These are phyloP conservation scores for Exidia glandulosa DNA, from an alignment of 768 basidiomycete genomes.

Conservation along the genomic window DNA sequence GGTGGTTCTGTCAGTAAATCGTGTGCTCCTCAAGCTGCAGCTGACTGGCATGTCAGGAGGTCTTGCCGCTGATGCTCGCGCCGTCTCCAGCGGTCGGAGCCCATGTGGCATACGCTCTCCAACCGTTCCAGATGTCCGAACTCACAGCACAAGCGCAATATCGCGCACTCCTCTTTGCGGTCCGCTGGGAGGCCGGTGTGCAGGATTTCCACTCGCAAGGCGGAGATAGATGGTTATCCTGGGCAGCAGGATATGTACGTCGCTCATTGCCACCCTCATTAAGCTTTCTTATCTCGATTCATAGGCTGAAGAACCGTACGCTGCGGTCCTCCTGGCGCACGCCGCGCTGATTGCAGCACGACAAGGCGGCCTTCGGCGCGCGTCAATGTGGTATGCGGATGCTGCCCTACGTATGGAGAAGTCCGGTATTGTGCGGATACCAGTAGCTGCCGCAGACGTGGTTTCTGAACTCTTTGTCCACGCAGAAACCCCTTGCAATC, in stretches of 20 bases:
- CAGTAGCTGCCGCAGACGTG: background rate
- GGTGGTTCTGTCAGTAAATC: conserved; percentile 61
- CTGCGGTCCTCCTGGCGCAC: conserved; percentile 70
- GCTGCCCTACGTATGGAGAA: conserved; percentile 74
- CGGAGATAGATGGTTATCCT: conserved; percentile 78
- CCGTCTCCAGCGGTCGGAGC: conserved; percentile 51
- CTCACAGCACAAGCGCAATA: conserved; percentile 46
- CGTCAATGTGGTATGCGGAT: conserved; percentile 68
- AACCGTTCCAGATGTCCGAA: conserved; percentile 31
- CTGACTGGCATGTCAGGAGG: conserved; percentile 44
- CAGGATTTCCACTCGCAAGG: conserved; percentile 52
- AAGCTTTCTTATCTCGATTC: conserved; percentile 1
- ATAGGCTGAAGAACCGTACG: conserved; percentile 74
- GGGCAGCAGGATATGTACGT: conserved; percentile 73
- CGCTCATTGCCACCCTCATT: conserved; percentile 7
- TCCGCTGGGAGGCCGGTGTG: conserved; percentile 70
- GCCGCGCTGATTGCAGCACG: conserved; percentile 59
- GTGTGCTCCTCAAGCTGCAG: background rate
- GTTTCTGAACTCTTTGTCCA: conserved; percentile 1
- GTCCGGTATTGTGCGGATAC: conserved; percentile 61
- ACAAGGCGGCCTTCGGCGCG: conserved; percentile 44
- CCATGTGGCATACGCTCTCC: conserved; percentile 52
- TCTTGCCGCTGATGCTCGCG: conserved; percentile 61
- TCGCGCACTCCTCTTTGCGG: conserved; percentile 54
- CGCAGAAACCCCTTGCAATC: conserved; percentile 76